A percentile compares a stretch with the other conserved stretches of the same genome.
Conservation (phyloP, 148 eudicot genomes). For the Spergularia marina region DNA sequence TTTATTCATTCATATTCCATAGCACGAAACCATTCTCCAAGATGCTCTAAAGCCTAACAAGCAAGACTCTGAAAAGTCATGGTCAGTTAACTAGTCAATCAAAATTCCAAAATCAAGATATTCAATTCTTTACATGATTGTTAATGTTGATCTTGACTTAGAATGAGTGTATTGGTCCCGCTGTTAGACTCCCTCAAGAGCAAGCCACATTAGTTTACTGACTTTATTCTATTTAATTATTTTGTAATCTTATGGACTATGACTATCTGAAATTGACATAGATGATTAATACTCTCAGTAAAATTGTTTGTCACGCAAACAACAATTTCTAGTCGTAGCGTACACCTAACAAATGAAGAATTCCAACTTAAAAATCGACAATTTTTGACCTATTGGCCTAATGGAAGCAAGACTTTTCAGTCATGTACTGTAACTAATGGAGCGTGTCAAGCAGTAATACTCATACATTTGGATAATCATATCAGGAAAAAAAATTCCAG, state of each 20-base stretch:
- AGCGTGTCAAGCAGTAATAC: background rate
- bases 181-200: constrained; percentile 3
- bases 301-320: background rate
- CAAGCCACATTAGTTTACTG: constrained; percentile 11
- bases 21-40: background rate
- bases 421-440: background rate
- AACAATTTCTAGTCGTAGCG: background rate
- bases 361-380: background rate
- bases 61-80: background rate
- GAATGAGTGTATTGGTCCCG: background rate
- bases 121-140: background rate
- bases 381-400: background rate
- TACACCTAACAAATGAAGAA: background rate
- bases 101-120: background rate
- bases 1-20: background rate
- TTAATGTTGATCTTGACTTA: background rate
- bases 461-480: too few species aligned
- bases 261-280: background rate
- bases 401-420: too few species aligned
- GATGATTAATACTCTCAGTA: too few species aligned
- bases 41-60: background rate
- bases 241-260: background rate
- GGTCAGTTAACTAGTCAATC: background rate
- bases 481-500: background rate
- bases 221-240: background rate